Base-by-base conservation (phyloP, 2,329 filamentous ascomycete genomes). In the Nothophaeocryptopus gaeumannii region DNA sequence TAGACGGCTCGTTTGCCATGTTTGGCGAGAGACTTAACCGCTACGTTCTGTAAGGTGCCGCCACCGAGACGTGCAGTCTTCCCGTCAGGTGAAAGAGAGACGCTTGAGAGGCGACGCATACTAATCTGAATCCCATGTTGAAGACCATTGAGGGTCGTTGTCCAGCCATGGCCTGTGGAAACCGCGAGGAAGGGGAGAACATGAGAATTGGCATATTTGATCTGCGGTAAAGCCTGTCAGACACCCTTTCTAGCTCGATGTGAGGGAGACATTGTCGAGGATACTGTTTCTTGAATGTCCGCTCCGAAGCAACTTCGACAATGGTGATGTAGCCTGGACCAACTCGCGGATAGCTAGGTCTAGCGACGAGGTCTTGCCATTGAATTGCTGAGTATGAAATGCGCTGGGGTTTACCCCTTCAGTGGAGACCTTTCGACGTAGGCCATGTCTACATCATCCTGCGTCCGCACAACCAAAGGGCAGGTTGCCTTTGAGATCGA, bases 361-460 rank as follows among this genome's bases (percentile, higher is more conserved):
- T 44, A n/a, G 41, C 13, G 10, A 33, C 34, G 29, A 44, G 7
- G 13, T 15, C 31, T 8, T 5, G 4, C 41, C 41, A 44, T 5
- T 47, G 20, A 26, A 7, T 7, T 4, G 20, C 7, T 7, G 20
- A 26, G 7, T 26, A 4, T 26, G 20, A 7, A 7, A 33, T 34
- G 39, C 10, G 32, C 75, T 64, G 85, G 4, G 86, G 85, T 49
- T n/a, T n/a, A n/a, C n/a, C n/a, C n/a, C n/a, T n/a, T n/a, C n/a
- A n/a, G n/a, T n/a, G n/a, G n/a, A n/a, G n/a, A n/a, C n/a, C n/a
- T n/a, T n/a, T n/a, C n/a, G n/a, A n/a, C n/a, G n/a, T n/a, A n/a
- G n/a, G n/a, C n/a, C n/a, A n/a, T n/a, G n/a, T n/a, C n/a, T n/a
- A n/a, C n/a, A n/a, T n/a, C n/a, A n/a, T n/a, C n/a, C n/a, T n/a